Conservation (phyloP, 768 basidiomycete genomes). For the Botryobasidium botryosum region DNA sequence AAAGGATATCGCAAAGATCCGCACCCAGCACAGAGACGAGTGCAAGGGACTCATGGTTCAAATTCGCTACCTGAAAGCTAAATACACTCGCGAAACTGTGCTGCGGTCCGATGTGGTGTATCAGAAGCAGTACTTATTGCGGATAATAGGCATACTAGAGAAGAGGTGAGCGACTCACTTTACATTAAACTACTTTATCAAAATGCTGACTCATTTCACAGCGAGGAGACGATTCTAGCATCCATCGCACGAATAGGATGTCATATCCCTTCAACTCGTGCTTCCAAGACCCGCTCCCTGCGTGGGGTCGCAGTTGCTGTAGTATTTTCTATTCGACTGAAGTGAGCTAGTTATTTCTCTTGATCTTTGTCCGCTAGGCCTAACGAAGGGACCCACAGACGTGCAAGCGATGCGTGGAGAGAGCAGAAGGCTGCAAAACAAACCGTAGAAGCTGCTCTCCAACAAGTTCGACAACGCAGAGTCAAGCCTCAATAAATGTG, state of each 20-base stretch:
- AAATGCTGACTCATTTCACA: constrained; percentile 15
- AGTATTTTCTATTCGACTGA: constrained; percentile 46
- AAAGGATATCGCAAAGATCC: constrained; percentile 35
- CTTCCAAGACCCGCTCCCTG: constrained; percentile 33
- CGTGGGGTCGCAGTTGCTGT: constrained; percentile 40
- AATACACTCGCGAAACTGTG: constrained; percentile 68
- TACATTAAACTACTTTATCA: background rate
- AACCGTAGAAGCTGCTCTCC: constrained; percentile 44
- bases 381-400: constrained; percentile 24
- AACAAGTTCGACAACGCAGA: constrained; percentile 48
- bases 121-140: constrained; percentile 78
- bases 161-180: constrained; percentile 34
- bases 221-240: constrained; percentile 54
- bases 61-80: constrained; percentile 82
- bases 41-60: constrained; percentile 84
- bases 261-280: constrained; percentile 31
- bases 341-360: constrained; percentile 27
- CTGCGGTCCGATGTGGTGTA: constrained; percentile 62
- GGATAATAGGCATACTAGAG: constrained; percentile 34
- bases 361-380: background rate
- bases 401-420: constrained; percentile 45
- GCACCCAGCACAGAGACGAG: constrained; percentile 61
- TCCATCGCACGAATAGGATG: constrained; percentile 64
- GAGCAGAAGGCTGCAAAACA: constrained; percentile 42
- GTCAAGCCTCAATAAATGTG: constrained; percentile 10